Base-by-base conservation (phyloP, 768 basidiomycete genomes). In the Pisolithus microcarpus region DNA sequence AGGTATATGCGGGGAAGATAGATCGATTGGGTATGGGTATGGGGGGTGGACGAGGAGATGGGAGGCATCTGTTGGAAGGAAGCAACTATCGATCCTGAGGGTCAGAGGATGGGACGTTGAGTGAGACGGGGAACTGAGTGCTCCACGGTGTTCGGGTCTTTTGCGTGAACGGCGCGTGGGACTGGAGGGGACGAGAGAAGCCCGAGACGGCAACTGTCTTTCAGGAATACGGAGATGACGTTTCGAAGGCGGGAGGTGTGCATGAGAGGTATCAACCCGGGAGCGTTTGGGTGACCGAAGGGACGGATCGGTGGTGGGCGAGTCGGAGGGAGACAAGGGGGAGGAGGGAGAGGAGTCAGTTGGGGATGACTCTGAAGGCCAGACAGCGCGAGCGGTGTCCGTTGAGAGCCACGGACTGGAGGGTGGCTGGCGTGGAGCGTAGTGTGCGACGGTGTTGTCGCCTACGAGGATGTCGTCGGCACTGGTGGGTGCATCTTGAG, bases 1-100 rank as follows among this genome's bases (percentile, higher is more conserved):
- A 7, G 88, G 89, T 53, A 89, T 79, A 55, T 82, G 78, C 3
- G 79, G 73, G 2, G 73, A 71, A 15, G 64, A 38, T 10, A 72
- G 70, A 59, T 76, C 75, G 48, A 75, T 64, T 1, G 68, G 62
- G 30, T 62, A 55, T 1, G 68, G 62, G 30, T 62, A 55, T 2
- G 65, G 56, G 2, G 71, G 56, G 58, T 67, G 56, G 55, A 62
- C 21, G 56, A 68, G 16, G 54, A 59, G 21, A 56, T 68, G 50
- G 15, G 75, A 38, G 21, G 44, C 51, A 51, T 52, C 55, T 43
- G 62, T 30, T 48, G 59, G 50, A 3, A 61, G 59, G n/a, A 49
- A 60, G 44, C 55, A 57, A 2, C 55, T 47, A 5, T 67, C 65
- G 51, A 68, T 61, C 21, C 58, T 54, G 49, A 62, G 58, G 13